Evolutionary conservation across 495 filamentous ascomycete genomes (phyloP), one percentile per base, ranked within the genome.

Genomic region (Diplogelasinospora grovesii): DNA sequence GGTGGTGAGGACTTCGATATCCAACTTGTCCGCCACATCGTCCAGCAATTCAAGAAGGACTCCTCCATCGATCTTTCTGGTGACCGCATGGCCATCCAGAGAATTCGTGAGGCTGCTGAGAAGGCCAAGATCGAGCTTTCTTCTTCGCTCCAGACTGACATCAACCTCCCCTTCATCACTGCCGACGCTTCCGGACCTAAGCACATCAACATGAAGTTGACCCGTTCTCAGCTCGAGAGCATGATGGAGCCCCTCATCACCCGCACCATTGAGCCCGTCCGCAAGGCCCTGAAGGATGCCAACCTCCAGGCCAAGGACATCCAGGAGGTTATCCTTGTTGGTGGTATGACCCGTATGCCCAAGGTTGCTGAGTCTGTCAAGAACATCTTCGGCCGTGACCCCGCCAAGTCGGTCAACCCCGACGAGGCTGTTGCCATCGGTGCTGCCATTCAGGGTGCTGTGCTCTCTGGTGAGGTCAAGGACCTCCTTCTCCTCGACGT

Each of bases 91-190:
- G 92, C 92, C 43, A 93, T 98, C 53, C 92, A 98, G 75, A 79
- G 92, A 72, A 96, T 98, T 64, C 92, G 92, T 70, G 92, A 98
- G 73, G 92, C 92, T 48, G 92, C 93, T 47, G 92, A 98, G 80
- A 98, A 98, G 81, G 92, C 92, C 60, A 98, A 98, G 86, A 98
- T 97, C 59, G 92, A 98, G 71, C 78, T 98, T 48, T 97, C 92
- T 3, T 96, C 89, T 15, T 85, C 88, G 39, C 79, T 92, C 52
- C 90, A 96, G 70, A 98, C 92, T 43, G 92, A 98, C 65, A 96
- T 97, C 71, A 95, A 92, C 71, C 82, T 97, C 42, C 93, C 92
- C 45, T 98, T 96, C 82, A 98, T 98, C 69, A 93, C 88, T 59
- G 92, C 92, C 49, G 89, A 94, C 65, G 75, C 89, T 44, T 85